A percentile compares a stretch with the other conserved stretches of the same genome.
These are phyloP conservation scores for Strobilomyces echinocephalus DNA, from an alignment of 768 basidiomycete species.

Conservation along the genomic window DNA sequence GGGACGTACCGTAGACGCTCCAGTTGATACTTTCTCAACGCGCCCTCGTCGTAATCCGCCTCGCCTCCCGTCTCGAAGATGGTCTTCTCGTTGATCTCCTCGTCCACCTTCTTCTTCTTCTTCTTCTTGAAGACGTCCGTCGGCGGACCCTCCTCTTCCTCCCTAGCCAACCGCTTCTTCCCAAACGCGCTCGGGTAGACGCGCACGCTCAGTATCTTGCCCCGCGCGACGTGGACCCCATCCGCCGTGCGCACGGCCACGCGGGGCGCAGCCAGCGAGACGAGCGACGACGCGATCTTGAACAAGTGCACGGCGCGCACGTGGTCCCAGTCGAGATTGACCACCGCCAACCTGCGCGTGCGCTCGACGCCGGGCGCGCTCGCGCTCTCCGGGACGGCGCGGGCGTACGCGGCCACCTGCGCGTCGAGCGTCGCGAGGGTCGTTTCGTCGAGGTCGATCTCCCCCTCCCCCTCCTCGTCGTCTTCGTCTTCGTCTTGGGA, in stretches of 20 bases:
- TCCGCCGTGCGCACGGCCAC: conserved; percentile 19
- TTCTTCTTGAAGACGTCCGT: conserved; percentile 73
- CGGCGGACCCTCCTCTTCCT: conserved; percentile 90
- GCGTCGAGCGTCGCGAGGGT: conserved; percentile 68
- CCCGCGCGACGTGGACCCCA: conserved; percentile 40
- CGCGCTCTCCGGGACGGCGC: conserved; percentile 43
- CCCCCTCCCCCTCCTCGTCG: conserved; percentile 43
- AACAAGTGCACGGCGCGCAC: conserved; percentile 63
- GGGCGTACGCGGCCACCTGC: conserved; percentile 59
- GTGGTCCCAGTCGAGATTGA: conserved; percentile 98
- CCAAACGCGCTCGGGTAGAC: conserved; percentile 96
- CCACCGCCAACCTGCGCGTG: conserved; percentile 78
- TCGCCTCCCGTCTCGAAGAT: conserved; percentile 64
- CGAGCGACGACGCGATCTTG: conserved; percentile 60
- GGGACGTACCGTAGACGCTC: conserved; percentile 77
- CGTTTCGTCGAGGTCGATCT: conserved; percentile 79
- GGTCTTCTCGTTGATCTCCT: conserved; percentile 59
- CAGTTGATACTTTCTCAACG: conserved; percentile 85
- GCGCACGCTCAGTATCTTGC: conserved; percentile 69
- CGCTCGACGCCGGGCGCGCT: conserved; percentile 37
- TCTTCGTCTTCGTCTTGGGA: conserved; percentile 18
- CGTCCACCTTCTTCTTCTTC: conserved; percentile 35
- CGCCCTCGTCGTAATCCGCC: conserved; percentile 83
- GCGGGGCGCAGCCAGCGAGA: conserved; percentile 55
- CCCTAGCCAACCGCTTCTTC: conserved; percentile 75